Conservation (phyloP, 257 asterid species). For the Thymus mandschuricus region DNA sequence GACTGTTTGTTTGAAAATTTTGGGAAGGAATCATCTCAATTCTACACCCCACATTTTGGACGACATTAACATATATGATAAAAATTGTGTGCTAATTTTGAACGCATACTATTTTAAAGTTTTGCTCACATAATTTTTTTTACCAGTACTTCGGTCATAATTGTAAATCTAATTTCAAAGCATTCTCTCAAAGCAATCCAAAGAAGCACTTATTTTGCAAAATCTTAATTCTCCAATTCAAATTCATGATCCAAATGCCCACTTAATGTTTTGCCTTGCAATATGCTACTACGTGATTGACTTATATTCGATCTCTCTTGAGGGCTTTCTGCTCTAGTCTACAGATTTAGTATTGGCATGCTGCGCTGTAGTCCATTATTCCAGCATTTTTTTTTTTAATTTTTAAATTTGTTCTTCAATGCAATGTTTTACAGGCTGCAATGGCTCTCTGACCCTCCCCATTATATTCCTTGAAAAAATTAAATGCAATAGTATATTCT, state of each 20-base stretch:
- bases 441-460: constrained; percentile 6
- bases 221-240: neutral
- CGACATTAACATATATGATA: neutral
- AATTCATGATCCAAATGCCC: neutral
- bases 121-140: neutral
- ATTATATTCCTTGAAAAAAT: neutral
- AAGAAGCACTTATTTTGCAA: neutral
- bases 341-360: neutral
- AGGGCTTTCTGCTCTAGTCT: neutral
- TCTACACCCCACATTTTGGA: neutral
- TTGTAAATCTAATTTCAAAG: neutral
- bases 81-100: neutral
- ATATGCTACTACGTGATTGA: neutral
- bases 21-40: neutral
- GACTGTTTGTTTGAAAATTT: neutral
- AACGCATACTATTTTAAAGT: neutral
- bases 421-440: neutral
- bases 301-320: neutral
- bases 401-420: neutral
- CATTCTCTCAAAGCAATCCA: neutral
- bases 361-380: neutral
- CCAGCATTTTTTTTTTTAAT: neutral
- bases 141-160: neutral
- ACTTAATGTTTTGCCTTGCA: neutral
- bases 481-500: neutral